phyloP scores from a whole-genome alignment of 2,329 filamentous ascomycete species.

The Zarea fungicola region DNA sequence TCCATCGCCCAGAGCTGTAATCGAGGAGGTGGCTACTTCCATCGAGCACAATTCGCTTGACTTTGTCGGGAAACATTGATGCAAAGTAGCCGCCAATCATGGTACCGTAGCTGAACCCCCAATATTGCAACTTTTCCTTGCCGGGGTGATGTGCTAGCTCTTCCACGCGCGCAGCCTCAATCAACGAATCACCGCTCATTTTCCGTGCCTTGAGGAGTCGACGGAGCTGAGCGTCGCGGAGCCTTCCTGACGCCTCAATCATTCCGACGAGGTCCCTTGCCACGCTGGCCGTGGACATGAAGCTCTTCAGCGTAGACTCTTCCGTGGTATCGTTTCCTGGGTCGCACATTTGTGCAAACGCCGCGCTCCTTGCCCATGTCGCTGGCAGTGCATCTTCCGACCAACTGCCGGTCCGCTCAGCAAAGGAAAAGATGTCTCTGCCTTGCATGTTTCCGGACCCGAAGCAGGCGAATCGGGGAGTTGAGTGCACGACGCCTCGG shows the following conservation, averaged over 20 bases:
- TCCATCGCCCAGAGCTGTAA: neutral
- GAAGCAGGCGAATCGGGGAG: slow-evolving; percentile 22
- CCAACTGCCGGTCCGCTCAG: neutral
- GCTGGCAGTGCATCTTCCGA: neutral
- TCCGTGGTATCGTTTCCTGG: neutral
- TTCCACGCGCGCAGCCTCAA: neutral
- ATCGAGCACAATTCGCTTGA: slow-evolving; percentile 38
- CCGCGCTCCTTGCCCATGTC: neutral
- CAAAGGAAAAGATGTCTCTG: neutral
- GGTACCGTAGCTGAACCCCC: slow-evolving; percentile 44
- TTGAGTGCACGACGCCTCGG: slow-evolving; percentile 33
- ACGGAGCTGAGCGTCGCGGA: neutral
- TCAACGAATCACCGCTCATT: no score
- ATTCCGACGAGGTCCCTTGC: slow-evolving; percentile 36
- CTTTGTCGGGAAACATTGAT: slow-evolving; percentile 29
- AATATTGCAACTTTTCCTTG: slow-evolving; percentile 38
- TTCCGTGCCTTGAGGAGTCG: neutral
- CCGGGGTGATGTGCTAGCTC: neutral
- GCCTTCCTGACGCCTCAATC: neutral
- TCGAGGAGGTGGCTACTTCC: slow-evolving; percentile 27
- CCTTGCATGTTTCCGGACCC: neutral
- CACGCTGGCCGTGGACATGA: slow-evolving; percentile 20
- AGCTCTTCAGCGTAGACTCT: neutral
- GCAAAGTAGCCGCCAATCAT: slow-evolving; percentile 30
- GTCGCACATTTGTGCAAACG: neutral